Evolutionary conservation across 2,329 filamentous ascomycete genomes (phyloP).

Genomic region (Fusarium verticillioides): DNA sequence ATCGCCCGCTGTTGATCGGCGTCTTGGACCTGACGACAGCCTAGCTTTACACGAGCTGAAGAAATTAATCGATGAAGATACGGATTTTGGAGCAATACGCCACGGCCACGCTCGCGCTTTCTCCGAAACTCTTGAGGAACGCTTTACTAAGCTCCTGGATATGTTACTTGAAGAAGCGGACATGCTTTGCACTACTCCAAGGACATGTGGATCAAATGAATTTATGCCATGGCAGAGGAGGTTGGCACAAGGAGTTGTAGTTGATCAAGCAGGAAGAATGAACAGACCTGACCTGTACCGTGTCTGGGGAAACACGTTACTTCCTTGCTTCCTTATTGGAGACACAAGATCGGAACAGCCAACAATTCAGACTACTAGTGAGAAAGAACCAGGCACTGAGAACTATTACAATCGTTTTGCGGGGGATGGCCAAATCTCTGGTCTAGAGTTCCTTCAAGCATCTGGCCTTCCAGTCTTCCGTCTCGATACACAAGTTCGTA

Average conservation of each 20-base stretch:
- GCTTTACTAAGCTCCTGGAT: neutral
- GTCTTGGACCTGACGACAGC: slow-evolving; percentile 1
- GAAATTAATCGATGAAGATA: fast-evolving
- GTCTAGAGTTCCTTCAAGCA: neutral
- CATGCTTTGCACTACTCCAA: neutral
- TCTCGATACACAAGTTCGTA: slow-evolving; percentile 35
- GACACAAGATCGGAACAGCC: slow-evolving; percentile 32
- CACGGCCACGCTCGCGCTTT: no score
- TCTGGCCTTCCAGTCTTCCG: slow-evolving; percentile 29
- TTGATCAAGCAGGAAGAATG: slow-evolving; percentile 41
- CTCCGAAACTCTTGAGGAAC: no score
- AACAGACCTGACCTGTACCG: slow-evolving; percentile 27
- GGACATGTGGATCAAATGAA: no score
- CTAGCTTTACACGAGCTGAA: neutral
- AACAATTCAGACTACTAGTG: neutral
- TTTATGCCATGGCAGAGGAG: neutral
- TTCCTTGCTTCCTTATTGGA: slow-evolving; percentile 36
- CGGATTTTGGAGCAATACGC: no score
- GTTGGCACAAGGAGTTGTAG: neutral
- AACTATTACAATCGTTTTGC: slow-evolving; percentile 17
- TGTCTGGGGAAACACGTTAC: slow-evolving; percentile 38
- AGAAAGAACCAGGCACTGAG: neutral
- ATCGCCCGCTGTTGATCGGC: neutral
- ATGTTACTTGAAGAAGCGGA: neutral
- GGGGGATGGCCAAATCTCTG: slow-evolving; percentile 16